phyloP scores from a whole-genome alignment of 1,284 basidiomycete genomes.

The Ceratobasidium sp. region DNA sequence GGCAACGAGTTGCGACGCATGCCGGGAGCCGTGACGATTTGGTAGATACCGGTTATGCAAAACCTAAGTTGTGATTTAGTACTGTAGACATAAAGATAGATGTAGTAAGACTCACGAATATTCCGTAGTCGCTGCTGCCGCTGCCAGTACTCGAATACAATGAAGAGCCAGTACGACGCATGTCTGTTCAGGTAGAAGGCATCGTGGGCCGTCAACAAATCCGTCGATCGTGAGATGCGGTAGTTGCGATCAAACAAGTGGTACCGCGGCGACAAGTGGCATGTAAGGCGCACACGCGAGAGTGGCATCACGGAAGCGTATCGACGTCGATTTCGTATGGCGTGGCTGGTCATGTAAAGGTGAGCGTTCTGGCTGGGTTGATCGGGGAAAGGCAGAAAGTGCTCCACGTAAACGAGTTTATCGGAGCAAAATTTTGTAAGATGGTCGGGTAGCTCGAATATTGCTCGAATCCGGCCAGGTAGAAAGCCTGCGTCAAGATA shows the following conservation, averaged over 20 bases:
- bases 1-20: too few relatives aligned
- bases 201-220: neutral
- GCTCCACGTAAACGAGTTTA: constrained; percentile 13
- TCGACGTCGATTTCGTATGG: neutral
- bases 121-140: too few relatives aligned
- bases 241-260: neutral
- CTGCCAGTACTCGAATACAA: neutral
- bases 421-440: neutral
- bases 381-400: neutral
- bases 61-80: too few relatives aligned
- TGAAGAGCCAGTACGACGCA: neutral
- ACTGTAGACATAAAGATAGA: too few relatives aligned
- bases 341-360: neutral
- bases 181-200: constrained; percentile 18
- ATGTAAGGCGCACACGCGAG: neutral
- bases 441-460: neutral
- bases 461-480: constrained; percentile 11
- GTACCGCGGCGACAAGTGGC: constrained; percentile 13
- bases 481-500: neutral
- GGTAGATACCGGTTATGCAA: too few relatives aligned
- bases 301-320: neutral
- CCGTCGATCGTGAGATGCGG: neutral
- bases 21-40: too few relatives aligned
- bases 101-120: too few relatives aligned
- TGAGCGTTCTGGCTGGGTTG: too few relatives aligned